Evolutionary conservation across 2,329 filamentous ascomycete genomes (phyloP).

Genomic region (Fusarium xyrophilum): DNA sequence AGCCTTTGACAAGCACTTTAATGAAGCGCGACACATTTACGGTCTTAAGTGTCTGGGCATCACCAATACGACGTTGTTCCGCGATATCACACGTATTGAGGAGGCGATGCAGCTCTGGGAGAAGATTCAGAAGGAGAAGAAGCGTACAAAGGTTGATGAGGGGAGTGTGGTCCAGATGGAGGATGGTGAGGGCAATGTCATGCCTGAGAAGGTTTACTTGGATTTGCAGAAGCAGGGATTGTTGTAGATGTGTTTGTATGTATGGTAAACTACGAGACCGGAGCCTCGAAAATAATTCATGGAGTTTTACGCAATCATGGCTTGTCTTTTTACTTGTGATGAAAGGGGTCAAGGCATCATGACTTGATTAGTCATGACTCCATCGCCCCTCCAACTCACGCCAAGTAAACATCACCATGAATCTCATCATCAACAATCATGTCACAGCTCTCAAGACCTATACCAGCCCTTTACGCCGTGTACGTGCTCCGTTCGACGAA

Average conservation of each 20-base stretch:
- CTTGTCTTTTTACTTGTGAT: background rate
- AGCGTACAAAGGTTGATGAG: constrained; percentile 75
- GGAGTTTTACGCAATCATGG: background rate
- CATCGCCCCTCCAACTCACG: constrained; percentile 36
- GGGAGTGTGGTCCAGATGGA: constrained; percentile 98
- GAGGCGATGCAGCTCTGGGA: constrained; percentile 90
- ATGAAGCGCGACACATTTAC: constrained; percentile 90
- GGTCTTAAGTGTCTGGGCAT: constrained; percentile 94
- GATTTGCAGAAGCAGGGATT: constrained; percentile 93
- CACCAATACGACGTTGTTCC: constrained; percentile 86
- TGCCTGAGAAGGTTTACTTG: constrained; percentile 98
- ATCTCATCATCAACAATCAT: constrained; percentile 43
- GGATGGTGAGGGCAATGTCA: constrained; percentile 95
- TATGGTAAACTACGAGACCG: background rate
- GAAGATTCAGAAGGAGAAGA: constrained; percentile 87
- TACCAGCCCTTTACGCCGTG: constrained; percentile 91
- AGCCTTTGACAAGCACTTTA: constrained; percentile 98
- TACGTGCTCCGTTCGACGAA: constrained; percentile 89
- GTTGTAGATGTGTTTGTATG: constrained; percentile 56
- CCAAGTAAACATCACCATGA: constrained; percentile 25
- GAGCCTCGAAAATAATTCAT: background rate
- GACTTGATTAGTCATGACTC: constrained; percentile 35
- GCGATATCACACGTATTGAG: constrained; percentile 91
- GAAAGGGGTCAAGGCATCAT: constrained; percentile 14
- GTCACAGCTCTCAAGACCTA: constrained; percentile 58